A percentile compares a stretch with the other conserved stretches of the same genome.
Conservation (phyloP, 768 basidiomycete genomes). For the Scleroderma bovista region DNA sequence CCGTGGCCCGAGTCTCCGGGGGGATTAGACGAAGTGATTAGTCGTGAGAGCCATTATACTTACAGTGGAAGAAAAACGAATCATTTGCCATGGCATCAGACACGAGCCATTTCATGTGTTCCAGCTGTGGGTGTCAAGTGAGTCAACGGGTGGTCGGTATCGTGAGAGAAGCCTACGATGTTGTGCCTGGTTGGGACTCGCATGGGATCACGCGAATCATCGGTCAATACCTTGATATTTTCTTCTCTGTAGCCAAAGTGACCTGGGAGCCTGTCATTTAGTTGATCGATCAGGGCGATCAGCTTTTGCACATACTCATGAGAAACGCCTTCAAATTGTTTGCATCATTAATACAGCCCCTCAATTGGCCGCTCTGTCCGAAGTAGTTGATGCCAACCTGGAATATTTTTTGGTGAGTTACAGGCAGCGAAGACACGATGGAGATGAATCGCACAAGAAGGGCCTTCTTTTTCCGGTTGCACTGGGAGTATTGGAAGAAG, state of each 20-base stretch:
- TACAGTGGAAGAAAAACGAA: conserved; percentile 88
- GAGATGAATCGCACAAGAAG: conserved; percentile 67
- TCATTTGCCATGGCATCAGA: conserved; percentile 73
- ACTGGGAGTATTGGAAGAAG: conserved; percentile 86
- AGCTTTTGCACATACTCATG: conserved; percentile 39
- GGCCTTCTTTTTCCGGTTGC: conserved; percentile 83
- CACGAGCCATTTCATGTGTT: conserved; percentile 93
- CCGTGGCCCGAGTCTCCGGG: conserved; percentile 85
- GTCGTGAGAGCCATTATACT: conserved; percentile 14
- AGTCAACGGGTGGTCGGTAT: neutral
- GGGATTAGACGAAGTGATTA: neutral
- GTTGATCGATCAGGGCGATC: neutral
- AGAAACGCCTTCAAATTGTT: conserved; percentile 77
- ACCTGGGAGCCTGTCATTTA: conserved; percentile 2
- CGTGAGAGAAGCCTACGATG: conserved; percentile 47
- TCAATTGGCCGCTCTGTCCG: conserved; percentile 58
- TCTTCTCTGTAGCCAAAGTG: conserved; percentile 63
- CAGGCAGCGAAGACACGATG: neutral
- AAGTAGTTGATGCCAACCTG: conserved; percentile 90
- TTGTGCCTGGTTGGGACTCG: conserved; percentile 74
- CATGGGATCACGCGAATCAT: conserved; percentile 59
- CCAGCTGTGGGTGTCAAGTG: conserved; percentile 36
- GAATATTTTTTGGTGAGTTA: neutral
- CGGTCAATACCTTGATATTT: conserved; percentile 84
- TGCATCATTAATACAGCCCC: conserved; percentile 92